Conservation (phyloP, 352 stramenopile species). For the Elongisporangium prolatum region DNA sequence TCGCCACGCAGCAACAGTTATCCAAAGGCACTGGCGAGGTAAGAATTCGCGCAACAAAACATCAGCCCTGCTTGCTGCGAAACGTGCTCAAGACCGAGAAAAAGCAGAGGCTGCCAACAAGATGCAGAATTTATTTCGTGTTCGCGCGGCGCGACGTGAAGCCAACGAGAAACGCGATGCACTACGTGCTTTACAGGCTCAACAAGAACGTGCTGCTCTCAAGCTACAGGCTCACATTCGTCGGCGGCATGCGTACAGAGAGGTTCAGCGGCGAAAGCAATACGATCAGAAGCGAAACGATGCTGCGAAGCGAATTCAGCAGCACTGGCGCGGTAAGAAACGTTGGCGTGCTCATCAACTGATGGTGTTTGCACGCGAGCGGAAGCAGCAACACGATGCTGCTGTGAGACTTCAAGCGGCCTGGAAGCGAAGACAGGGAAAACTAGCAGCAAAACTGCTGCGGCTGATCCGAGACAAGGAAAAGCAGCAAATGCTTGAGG, state of each 20-base stretch:
- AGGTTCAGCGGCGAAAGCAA: conserved; percentile 22
- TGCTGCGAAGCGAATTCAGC: conserved; percentile 41
- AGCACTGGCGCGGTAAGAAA: conserved; percentile 46
- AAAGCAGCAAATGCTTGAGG: conserved; percentile 22
- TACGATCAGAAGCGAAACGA: conserved; percentile 21
- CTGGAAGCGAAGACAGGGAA: conserved; percentile 59
- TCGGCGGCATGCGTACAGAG: conserved; percentile 27
- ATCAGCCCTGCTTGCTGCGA: conserved; percentile 20
- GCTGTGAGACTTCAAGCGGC: conserved; percentile 44
- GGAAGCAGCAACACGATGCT: conserved; percentile 33
- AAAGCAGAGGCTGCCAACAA: conserved; percentile 44
- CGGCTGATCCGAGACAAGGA: conserved; percentile 32
- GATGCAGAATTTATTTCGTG: conserved; percentile 55
- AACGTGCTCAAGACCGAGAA: conserved; percentile 21
- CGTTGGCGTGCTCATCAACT: conserved; percentile 35
- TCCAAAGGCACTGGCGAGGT: conserved; percentile 78
- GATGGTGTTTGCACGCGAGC: conserved; percentile 22
- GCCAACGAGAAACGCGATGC: conserved; percentile 31
- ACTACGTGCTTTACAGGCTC: conserved; percentile 17
- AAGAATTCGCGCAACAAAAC: conserved; percentile 30
- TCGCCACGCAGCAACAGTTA: conserved; percentile 27
- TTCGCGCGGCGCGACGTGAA: conserved; percentile 35
- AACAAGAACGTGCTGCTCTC: conserved; percentile 36
- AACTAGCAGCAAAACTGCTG: conserved; percentile 28
- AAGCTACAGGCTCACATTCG: conserved; percentile 38